Evolutionary conservation across 495 filamentous ascomycete genomes (phyloP).

Genomic region (Penicillium pulvis): DNA sequence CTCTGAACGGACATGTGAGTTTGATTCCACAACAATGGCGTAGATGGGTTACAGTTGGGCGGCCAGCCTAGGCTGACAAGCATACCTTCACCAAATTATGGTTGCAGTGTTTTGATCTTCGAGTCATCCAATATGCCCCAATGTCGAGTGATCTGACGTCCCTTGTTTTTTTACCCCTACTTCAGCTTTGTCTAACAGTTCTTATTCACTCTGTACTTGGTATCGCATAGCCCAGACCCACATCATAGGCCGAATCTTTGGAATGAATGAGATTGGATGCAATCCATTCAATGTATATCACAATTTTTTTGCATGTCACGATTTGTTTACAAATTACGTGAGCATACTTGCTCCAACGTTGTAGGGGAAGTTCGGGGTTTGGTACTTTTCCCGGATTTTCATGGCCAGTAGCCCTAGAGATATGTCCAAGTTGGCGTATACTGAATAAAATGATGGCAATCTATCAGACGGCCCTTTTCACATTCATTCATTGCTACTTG

Average conservation of each 20-base stretch:
- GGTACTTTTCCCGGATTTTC: too few species aligned
- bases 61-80: not conserved
- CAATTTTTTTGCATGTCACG: not conserved
- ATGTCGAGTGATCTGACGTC: conserved; percentile 14
- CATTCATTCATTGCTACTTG: too few species aligned
- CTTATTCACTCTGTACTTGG: not conserved
- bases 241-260: not conserved
- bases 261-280: conserved; percentile 5
- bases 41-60: conserved; percentile 1
- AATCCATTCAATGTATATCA: conserved; percentile 10
- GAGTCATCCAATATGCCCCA: not conserved
- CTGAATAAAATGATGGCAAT: too few species aligned
- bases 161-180: conserved; percentile 4
- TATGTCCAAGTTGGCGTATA: too few species aligned
- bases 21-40: conserved; percentile 3
- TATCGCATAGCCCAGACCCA: not conserved
- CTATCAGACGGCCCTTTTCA: too few species aligned
- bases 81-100: not conserved
- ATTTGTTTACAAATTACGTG: not conserved
- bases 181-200: not conserved
- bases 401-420: too few species aligned
- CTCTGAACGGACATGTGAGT: conserved; percentile 13
- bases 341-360: not conserved
- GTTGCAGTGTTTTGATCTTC: not conserved
- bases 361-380: not conserved